Conservation (phyloP, 2,329 filamentous ascomycete species). For the Penicillium sp. region DNA sequence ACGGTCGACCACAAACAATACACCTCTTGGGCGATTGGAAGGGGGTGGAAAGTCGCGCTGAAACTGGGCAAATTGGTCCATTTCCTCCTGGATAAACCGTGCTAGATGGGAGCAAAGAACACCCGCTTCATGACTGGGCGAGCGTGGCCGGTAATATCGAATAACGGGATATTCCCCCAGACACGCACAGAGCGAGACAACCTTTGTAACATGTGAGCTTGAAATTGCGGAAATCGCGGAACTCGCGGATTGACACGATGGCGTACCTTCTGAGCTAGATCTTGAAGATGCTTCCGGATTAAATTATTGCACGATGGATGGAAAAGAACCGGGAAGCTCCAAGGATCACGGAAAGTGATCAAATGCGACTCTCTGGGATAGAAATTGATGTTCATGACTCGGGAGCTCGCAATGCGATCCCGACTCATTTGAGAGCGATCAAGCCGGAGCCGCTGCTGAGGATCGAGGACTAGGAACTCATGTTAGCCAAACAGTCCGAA, state of each 20-base stretch:
- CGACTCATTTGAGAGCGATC: conserved; percentile 64
- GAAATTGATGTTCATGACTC: conserved; percentile 80
- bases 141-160: conserved; percentile 75
- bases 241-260: background rate
- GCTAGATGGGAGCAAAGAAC: conserved; percentile 85
- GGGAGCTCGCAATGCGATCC: conserved; percentile 71
- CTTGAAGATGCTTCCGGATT: conserved; percentile 75
- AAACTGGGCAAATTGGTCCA: conserved; percentile 81
- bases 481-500: conserved; percentile 18
- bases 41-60: conserved; percentile 75
- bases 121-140: conserved; percentile 74
- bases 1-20: conserved; percentile 81
- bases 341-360: conserved; percentile 86
- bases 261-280: conserved; percentile 81
- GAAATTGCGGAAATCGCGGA: conserved; percentile 1
- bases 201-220: conserved; percentile 45
- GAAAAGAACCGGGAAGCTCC: conserved; percentile 89
- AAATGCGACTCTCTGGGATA: conserved; percentile 87
- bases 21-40: conserved; percentile 67
- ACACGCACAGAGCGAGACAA: conserved; percentile 80
- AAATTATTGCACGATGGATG: conserved; percentile 84
- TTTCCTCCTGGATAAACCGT: conserved; percentile 81
- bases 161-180: conserved; percentile 92
- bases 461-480: conserved; percentile 55
- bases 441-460: conserved; percentile 64